Evolutionary conservation across 2,329 filamentous ascomycete genomes (phyloP).

Genomic region (Fusarium citri): DNA sequence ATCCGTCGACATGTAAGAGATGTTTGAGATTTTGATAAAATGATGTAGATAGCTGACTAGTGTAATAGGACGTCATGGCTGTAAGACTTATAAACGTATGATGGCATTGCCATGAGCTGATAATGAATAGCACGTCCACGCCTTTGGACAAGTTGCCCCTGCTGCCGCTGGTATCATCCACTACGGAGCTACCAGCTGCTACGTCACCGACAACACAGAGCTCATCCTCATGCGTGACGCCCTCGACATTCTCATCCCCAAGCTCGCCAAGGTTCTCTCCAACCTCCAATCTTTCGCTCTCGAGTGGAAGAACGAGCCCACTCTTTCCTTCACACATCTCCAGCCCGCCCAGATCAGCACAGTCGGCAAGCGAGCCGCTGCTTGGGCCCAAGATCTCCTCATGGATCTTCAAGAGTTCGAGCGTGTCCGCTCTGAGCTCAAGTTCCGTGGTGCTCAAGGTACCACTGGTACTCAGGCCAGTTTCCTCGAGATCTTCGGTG

Average conservation of each 20-base stretch:
- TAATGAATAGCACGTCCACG: constrained; percentile 9
- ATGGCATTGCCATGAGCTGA: not conserved
- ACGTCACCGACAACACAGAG: constrained; percentile 34
- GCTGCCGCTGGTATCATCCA: constrained; percentile 33
- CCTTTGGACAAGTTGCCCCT: constrained; percentile 27
- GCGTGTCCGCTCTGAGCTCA: constrained; percentile 22
- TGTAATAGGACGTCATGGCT: constrained; percentile 21
- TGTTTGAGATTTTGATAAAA: not conserved
- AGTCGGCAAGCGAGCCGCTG: constrained; percentile 31
- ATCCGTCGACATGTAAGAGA: constrained; percentile 22
- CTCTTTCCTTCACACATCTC: constrained; percentile 17
- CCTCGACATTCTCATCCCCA: constrained; percentile 25
- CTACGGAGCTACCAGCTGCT: constrained; percentile 28
- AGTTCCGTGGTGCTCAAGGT: constrained; percentile 11
- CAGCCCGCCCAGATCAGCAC: constrained; percentile 34
- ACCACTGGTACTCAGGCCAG: constrained; percentile 35
- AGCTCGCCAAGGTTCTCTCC: constrained; percentile 30
- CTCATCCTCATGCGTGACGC: constrained; percentile 32
- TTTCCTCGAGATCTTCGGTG: constrained; percentile 23
- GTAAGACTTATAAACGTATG: not conserved
- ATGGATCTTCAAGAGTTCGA: constrained; percentile 31
- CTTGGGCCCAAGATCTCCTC: constrained; percentile 34
- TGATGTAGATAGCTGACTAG: constrained; percentile 2
- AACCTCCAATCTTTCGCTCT: constrained; percentile 30
- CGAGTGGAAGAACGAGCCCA: constrained; percentile 29